Evolutionary conservation across 352 stramenopile genomes (phyloP), one percentile per base, ranked within the genome.

Genomic region (Globisporangium echinulatum): DNA sequence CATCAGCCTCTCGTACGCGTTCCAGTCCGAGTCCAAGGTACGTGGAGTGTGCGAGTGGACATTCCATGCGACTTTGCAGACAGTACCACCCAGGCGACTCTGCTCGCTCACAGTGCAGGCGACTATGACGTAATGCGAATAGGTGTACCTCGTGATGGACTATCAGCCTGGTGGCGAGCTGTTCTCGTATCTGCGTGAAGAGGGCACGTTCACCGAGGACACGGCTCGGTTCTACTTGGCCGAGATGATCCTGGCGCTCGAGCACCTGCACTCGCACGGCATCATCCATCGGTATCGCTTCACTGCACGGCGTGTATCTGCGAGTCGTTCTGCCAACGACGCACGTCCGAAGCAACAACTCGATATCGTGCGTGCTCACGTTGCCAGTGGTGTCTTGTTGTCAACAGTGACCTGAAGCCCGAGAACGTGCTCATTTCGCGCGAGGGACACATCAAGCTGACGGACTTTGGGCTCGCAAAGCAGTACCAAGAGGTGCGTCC

Each of bases 341-440:
- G 19, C n/a, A 5, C 13, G 43, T 33, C n/a, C 6, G 25, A 33
- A 33, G 25, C 25, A 33, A 33, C 25, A 33, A 33, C 2, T 33
- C 25, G 25, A 36, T 11, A 25, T 7, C 3, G 15, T 7, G 25
- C 25, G 25, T 33, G 43, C 43, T 48, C 43, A 48, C 43, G 13
- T 5, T 17, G 43, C n/a, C 43, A 42, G 5, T 36, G 37, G 7
- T 17, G 25, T n/a, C 5, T 4, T 51, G 49, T 59, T 1, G 52
- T 48, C 5, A 25, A 4, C 51, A 90, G 81, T 4, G 90, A 97
- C 55, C 62, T 97, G 36, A 97, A 97, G 63, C 90, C 90, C 8
- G 87, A 97, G 71, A 98, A 98, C 61, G 81, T 98, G 49, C 72
- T 98, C 25, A 82, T 98, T 54, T 90, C 90, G 51, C 69, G 73